phyloP scores from a whole-genome alignment of 371 early-diverging fungal genomes.

The Mucor indicus region DNA sequence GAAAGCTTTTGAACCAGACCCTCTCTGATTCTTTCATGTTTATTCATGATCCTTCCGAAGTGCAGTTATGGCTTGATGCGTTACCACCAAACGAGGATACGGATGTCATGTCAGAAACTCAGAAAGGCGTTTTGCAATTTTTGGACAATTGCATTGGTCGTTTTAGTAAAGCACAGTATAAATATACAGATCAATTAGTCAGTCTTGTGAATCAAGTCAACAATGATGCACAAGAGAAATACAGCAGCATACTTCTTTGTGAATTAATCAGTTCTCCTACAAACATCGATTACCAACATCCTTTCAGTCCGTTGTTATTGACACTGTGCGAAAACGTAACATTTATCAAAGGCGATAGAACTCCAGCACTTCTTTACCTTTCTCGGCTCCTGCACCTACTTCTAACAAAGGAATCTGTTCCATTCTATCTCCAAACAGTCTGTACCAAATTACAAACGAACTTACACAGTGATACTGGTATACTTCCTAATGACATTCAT shows the following conservation, averaged over 20 bases:
- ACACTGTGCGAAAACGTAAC: conserved; percentile 51
- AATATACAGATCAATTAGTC: conserved; percentile 58
- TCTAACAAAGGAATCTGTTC: conserved; percentile 33
- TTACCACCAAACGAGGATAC: conserved; percentile 34
- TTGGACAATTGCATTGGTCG: conserved; percentile 63
- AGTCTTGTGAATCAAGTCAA: conserved; percentile 27
- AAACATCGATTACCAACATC: conserved; percentile 27
- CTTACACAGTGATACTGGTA: not conserved
- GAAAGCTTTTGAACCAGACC: conserved; percentile 44
- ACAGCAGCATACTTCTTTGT: too few relatives aligned
- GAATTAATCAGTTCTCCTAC: not conserved
- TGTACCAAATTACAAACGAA: conserved; percentile 11
- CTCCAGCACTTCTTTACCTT: conserved; percentile 34
- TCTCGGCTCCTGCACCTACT: conserved; percentile 28
- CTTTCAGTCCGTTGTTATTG: conserved; percentile 58
- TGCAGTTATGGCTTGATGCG: conserved; percentile 60
- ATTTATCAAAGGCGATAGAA: conserved; percentile 43
- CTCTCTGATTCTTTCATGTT: conserved; percentile 66
- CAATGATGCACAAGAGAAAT: not conserved
- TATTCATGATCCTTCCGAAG: conserved; percentile 59
- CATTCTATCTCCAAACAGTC: conserved; percentile 25
- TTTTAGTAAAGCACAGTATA: conserved; percentile 59
- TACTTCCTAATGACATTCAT: not conserved
- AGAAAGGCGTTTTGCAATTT: conserved; percentile 52
- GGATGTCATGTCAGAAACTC: conserved; percentile 28